Percentiles rank a stretch among this genome's conserved stretches.
phyloP scores from a whole-genome alignment of 2,329 filamentous ascomycete genomes.

The Juglanconis sp. region DNA sequence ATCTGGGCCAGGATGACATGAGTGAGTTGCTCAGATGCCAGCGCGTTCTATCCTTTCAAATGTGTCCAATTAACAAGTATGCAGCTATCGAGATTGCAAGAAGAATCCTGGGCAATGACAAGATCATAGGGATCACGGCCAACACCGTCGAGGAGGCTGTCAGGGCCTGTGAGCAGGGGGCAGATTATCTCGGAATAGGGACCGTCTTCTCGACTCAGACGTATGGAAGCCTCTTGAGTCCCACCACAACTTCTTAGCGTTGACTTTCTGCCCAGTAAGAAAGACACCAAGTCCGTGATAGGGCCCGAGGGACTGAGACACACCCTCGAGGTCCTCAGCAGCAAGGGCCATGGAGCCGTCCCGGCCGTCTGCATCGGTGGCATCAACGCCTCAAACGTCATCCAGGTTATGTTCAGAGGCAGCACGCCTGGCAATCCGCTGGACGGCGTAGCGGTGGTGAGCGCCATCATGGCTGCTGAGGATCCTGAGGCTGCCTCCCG shows the following conservation, averaged over 20 bases:
- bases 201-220: constrained; percentile 85
- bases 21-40: constrained; percentile 41
- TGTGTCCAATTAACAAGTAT: background rate
- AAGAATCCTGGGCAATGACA: constrained; percentile 66
- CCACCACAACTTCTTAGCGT: background rate
- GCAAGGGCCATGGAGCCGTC: constrained; percentile 41
- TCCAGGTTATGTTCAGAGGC: constrained; percentile 72
- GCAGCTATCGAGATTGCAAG: constrained; percentile 64
- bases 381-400: constrained; percentile 73
- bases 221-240: constrained; percentile 40
- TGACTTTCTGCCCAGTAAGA: constrained; percentile 55
- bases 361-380: constrained; percentile 85
- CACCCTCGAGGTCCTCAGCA: constrained; percentile 61
- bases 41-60: background rate
- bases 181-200: constrained; percentile 87
- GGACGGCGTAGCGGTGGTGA: constrained; percentile 84
- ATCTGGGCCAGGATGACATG: constrained; percentile 94
- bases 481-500: constrained; percentile 64
- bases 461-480: constrained; percentile 74
- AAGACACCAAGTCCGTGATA: constrained; percentile 79
- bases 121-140: constrained; percentile 88
- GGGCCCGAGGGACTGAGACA: constrained; percentile 67
- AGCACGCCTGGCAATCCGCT: constrained; percentile 53
- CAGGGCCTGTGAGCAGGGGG: constrained; percentile 69
- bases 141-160: constrained; percentile 70